Evolutionary conservation across 148 eudicot species (phyloP).

Genomic region (Rhododendron ferrugineum): DNA sequence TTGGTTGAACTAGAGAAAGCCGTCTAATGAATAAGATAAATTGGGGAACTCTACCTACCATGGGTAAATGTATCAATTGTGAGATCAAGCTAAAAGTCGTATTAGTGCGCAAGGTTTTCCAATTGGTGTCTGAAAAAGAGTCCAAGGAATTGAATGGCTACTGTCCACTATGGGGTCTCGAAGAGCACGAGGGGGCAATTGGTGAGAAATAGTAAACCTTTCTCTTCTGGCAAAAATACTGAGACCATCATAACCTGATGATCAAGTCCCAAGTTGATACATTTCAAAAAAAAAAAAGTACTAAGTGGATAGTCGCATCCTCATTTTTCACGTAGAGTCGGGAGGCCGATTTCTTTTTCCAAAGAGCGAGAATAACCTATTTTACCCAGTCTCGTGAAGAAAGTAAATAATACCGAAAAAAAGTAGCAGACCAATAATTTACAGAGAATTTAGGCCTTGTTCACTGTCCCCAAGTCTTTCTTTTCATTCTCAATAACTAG

Average conservation of each 20-base stretch:
- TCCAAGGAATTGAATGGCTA: not conserved
- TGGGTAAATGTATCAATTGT: not conserved
- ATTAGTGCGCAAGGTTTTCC: not conserved
- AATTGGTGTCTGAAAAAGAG: not conserved
- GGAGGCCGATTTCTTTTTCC: too few relatives aligned
- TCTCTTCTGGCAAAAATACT: not conserved
- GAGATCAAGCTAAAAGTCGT: not conserved
- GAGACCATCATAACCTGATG: not conserved
- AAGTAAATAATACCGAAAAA: too few relatives aligned
- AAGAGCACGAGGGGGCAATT: not conserved
- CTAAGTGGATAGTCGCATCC: too few relatives aligned
- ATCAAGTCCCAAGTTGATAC: not conserved
- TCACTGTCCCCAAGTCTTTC: not conserved
- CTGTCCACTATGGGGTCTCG: not conserved
- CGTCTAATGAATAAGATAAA: not conserved
- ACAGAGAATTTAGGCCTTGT: not conserved
- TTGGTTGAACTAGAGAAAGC: not conserved
- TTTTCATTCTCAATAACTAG: not conserved
- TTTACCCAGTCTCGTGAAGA: too few relatives aligned
- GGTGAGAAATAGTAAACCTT: not conserved
- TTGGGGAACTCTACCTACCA: not conserved
- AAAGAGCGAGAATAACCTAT: too few relatives aligned
- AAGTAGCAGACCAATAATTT: not conserved
- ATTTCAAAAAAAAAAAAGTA: too few relatives aligned
- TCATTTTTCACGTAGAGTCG: too few relatives aligned